Evolutionary conservation across 2,329 filamentous ascomycete species (phyloP).

Genomic region (Epichloe sylvatica): DNA sequence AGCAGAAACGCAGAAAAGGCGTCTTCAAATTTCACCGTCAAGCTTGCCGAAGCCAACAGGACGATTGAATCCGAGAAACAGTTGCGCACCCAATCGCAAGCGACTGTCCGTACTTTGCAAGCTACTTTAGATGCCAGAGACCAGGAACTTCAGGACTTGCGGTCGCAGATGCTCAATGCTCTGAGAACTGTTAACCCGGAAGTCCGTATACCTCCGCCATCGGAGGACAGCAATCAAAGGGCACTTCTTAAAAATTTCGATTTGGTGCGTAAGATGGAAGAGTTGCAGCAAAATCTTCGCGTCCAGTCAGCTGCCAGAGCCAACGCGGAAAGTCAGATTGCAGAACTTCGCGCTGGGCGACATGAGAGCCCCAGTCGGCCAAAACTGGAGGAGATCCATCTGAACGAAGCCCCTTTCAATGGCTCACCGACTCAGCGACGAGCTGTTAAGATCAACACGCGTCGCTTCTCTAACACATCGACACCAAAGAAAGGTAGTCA

Average conservation of each 20-base stretch:
- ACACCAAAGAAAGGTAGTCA: slow-evolving; percentile 64
- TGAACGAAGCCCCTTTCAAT: slow-evolving; percentile 61
- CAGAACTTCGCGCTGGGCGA: slow-evolving; percentile 61
- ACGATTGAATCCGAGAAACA: slow-evolving; percentile 85
- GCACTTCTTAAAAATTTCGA: slow-evolving; percentile 64
- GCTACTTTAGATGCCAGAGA: slow-evolving; percentile 64
- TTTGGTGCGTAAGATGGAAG: slow-evolving; percentile 72
- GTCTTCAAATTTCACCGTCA: slow-evolving; percentile 63
- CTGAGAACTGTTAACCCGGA: slow-evolving; percentile 79
- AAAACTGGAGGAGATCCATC: slow-evolving; percentile 74
- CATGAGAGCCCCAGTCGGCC: slow-evolving; percentile 59
- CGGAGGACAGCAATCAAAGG: slow-evolving; percentile 46
- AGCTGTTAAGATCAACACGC: slow-evolving; percentile 36
- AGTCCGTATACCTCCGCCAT: slow-evolving; percentile 46
- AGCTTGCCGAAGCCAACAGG: slow-evolving; percentile 78
- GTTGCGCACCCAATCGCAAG: slow-evolving; percentile 69
- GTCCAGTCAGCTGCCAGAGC: slow-evolving; percentile 68
- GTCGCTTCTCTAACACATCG: slow-evolving; percentile 57
- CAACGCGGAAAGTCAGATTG: slow-evolving; percentile 71
- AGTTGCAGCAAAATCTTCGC: slow-evolving; percentile 75
- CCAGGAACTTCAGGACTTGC: slow-evolving; percentile 66
- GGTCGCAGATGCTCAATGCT: slow-evolving; percentile 65
- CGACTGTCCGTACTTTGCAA: slow-evolving; percentile 71
- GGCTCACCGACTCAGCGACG: slow-evolving; percentile 62
- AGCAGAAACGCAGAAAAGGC: slow-evolving; percentile 83